These are phyloP conservation scores for Fistulifera pelliculosa DNA, from an alignment of 108 stramenopile species.

Conservation along the genomic window DNA sequence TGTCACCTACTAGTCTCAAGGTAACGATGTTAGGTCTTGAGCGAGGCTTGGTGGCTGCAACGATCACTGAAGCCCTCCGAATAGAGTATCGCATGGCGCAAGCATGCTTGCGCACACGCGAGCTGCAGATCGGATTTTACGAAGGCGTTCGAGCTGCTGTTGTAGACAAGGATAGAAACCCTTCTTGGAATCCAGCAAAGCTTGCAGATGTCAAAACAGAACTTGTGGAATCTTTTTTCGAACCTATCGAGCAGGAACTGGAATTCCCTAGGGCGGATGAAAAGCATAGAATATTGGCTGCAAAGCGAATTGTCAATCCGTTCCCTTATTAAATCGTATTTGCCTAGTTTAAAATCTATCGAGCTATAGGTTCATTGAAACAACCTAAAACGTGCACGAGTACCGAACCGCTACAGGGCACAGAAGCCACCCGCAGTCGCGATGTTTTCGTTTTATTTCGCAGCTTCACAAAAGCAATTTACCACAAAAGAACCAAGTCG, in stretches of 20 bases:
- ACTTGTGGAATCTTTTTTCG: slow-evolving; percentile 52
- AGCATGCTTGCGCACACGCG: slow-evolving; percentile 34
- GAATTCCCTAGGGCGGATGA: slow-evolving; percentile 7
- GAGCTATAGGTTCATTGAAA: too few species aligned
- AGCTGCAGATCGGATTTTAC: slow-evolving; percentile 59
- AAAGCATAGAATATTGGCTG: too few species aligned
- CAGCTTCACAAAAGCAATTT: too few species aligned
- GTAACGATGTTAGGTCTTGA: slow-evolving; percentile 71
- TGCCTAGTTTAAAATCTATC: too few species aligned
- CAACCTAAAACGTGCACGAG: too few species aligned
- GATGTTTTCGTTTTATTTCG: too few species aligned
- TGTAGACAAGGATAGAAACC: slow-evolving; percentile 84
- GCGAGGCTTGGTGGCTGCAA: slow-evolving; percentile 29
- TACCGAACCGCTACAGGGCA: too few species aligned
- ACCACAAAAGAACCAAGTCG: too few species aligned
- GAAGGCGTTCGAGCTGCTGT: slow-evolving; percentile 95
- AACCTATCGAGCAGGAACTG: slow-evolving; percentile 36
- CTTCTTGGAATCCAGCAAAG: slow-evolving; percentile 70
- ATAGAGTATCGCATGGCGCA: slow-evolving; percentile 83
- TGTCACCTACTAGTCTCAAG: slow-evolving; percentile 75
- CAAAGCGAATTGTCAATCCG: too few species aligned
- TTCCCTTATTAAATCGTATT: too few species aligned
- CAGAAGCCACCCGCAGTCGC: too few species aligned
- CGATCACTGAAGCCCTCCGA: slow-evolving; percentile 49
- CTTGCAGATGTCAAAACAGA: slow-evolving; percentile 48